Base-by-base conservation (phyloP, 305 asterid species). In the Solanum chacoense region DNA sequence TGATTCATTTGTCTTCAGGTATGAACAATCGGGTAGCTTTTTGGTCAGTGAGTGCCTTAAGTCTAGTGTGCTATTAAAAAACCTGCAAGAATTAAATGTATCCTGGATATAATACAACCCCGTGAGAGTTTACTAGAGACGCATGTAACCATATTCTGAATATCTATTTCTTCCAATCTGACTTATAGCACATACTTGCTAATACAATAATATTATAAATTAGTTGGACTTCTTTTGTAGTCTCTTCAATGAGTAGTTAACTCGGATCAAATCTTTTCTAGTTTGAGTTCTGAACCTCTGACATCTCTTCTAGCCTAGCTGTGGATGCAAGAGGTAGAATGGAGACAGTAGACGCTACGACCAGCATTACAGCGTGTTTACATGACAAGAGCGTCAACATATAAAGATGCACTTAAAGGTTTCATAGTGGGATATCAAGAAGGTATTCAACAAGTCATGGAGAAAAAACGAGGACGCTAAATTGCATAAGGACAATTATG, bases 251-350 rank as follows among this genome's bases (percentile, higher is more conserved):
- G 35, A 78, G 63, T 80, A 80, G 36, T 81, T 13, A 79, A 79
- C 85, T 79, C 67, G 0, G 1, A 40, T 79, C 8, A 2, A 26
- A 45, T 42, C 86, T 45, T 42, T 81, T 81, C 71, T 81, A 81
- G 71, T 45, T 81, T 45, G 86, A 45, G 71, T 81, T 45, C 11
- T 81, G 69, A 42, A 9, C 37, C 26, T 28, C 37, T 81, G 86
- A 11, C 86, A 81, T 81, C 65, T 81, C 38, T 40, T 79, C 13
- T 38, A 40, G 4, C 69, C 65, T 73, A 97, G 98, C 96, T 89
- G 93, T 93, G 92, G 99, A 98, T 92, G 98, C 98, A 79, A 89
- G 94, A 88, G 99, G 99, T 26, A 98, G 98, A 85, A 94, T 93
- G 96, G 98, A 95, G 93, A 95, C 94, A 4, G 97, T 98, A 95